Base-by-base conservation (phyloP, 2,329 filamentous ascomycete genomes). In the Sclerotinia sclerotiorum region DNA sequence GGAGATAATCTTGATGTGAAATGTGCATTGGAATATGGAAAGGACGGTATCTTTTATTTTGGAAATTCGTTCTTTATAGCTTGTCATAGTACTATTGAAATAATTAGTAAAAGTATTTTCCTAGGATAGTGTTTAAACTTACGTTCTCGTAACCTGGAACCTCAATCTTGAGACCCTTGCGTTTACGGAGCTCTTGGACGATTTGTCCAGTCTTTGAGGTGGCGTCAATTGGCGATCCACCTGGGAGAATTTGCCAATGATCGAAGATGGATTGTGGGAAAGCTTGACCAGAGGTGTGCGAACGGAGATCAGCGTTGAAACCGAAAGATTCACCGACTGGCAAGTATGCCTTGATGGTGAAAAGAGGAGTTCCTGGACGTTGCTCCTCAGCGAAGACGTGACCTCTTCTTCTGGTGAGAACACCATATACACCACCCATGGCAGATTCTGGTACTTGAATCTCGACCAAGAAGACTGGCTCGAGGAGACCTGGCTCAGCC, bases 391-490 rank as follows among this genome's bases (percentile, higher is more conserved):
- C 86, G 89, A 98, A 97, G 84, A 99, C 95, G 89, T 98, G 94
- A 88, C 95, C 95, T 91, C 95, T 90, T 83, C 94, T 88, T 80
- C 94, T 91, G 84, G 94, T 97, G 78, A 99, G 92, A 80, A 97
- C 94, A 90, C 94, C 92, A 85, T 99, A 99, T 84, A 99, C 97
- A 88, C 95, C 95, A 88, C 95, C 95, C 95, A 99, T 98, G 81
- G 95, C 94, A 80, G 90, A 86, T 88, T 99, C 95, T 79, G 94
- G 94, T 73, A 99, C 95, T 87, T 97, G 94, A 83, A 99, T 99
- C 84, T 99, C 95, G 82, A 97, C 93, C 81, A 97, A 87, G 91
- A 96, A 99, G 84, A 99, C 92, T 80, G 95, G 95, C 88, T 99
- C 95, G 78, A 93, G 90, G 73, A 99, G 89, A 83, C 88, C 89